Percentiles rank a stretch among this genome's conserved stretches.
phyloP scores from a whole-genome alignment of 108 stramenopile species.

The Conticribra weissflogii region DNA sequence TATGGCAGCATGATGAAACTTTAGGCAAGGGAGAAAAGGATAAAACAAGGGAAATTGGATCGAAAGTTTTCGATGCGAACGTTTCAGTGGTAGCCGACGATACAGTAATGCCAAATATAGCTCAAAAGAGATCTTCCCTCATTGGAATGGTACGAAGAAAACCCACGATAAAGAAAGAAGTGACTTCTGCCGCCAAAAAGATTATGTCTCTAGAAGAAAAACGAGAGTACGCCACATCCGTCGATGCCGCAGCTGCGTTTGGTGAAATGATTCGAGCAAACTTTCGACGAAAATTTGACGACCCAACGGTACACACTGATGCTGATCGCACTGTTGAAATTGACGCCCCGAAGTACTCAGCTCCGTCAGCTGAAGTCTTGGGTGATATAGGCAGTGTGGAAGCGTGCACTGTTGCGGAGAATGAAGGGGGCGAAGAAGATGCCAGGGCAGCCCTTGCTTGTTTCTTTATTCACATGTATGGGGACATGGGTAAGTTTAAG shows the following conservation, averaged over 20 bases:
- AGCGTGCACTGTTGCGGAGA: constrained; percentile 57
- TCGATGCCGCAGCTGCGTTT: constrained; percentile 39
- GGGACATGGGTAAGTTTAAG: constrained; percentile 78
- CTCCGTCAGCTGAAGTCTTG: constrained; percentile 19
- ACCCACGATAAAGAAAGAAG: neutral
- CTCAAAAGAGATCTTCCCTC: neutral
- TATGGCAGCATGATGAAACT: constrained; percentile 54
- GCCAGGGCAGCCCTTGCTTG: constrained; percentile 72
- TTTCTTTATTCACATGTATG: constrained; percentile 79
- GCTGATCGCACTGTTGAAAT: constrained; percentile 16
- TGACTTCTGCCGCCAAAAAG: neutral
- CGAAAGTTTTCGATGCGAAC: constrained; percentile 36
- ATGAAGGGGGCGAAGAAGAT: constrained; percentile 79
- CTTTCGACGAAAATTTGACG: constrained; percentile 5
- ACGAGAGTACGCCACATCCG: constrained; percentile 30
- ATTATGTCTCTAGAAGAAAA: constrained; percentile 35
- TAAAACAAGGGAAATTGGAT: constrained; percentile 65
- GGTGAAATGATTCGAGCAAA: constrained; percentile 34
- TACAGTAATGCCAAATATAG: constrained; percentile 18
- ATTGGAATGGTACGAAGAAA: constrained; percentile 18
- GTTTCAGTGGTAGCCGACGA: constrained; percentile 38
- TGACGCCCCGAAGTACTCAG: constrained; percentile 23
- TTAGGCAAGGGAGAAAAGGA: constrained; percentile 54
- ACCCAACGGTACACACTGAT: neutral
- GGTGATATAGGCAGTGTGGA: constrained; percentile 61